These are phyloP conservation scores for Tilletia horrida DNA, from an alignment of 1,284 basidiomycete species.

Conservation along the genomic window DNA sequence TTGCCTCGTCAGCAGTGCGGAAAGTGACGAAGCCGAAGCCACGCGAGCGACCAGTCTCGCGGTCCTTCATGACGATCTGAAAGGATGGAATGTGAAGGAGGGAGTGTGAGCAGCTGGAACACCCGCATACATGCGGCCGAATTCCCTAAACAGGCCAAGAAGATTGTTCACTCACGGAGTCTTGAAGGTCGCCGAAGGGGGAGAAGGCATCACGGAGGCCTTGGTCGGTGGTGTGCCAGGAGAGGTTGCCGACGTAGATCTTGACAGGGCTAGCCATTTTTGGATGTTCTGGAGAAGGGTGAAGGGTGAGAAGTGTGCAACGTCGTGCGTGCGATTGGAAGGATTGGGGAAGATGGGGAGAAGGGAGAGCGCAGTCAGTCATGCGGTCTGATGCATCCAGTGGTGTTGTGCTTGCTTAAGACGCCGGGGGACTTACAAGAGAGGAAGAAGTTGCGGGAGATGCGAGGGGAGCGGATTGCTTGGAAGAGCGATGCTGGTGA, in stretches of 20 bases:
- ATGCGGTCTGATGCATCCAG: not conserved
- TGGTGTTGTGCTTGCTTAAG: not conserved
- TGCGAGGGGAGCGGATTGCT: conserved; percentile 3
- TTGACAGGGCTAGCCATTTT: conserved; percentile 45
- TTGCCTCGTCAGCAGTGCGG: conserved; percentile 64
- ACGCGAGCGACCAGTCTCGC: conserved; percentile 86
- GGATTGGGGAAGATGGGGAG: conserved; percentile 24
- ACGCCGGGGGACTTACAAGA: not conserved
- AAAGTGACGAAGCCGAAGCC: conserved; percentile 81
- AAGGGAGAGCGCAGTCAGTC: not conserved
- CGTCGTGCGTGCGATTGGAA: conserved; percentile 29
- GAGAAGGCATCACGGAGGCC: conserved; percentile 53
- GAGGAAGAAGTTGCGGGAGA: not conserved
- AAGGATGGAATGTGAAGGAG: not conserved
- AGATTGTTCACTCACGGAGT: conserved; percentile 18
- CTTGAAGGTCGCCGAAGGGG: conserved; percentile 52
- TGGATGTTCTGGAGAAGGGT: not conserved
- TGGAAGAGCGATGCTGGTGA: not conserved
- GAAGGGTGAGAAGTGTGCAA: not conserved
- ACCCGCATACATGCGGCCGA: not conserved
- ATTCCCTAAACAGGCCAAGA: not conserved
- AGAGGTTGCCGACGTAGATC: conserved; percentile 55
- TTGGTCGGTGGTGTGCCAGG: conserved; percentile 55
- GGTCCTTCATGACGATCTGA: conserved; percentile 81
- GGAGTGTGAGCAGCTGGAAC: not conserved